phyloP scores from a whole-genome alignment of 352 stramenopile species.

The Globisporangium irregulare region DNA sequence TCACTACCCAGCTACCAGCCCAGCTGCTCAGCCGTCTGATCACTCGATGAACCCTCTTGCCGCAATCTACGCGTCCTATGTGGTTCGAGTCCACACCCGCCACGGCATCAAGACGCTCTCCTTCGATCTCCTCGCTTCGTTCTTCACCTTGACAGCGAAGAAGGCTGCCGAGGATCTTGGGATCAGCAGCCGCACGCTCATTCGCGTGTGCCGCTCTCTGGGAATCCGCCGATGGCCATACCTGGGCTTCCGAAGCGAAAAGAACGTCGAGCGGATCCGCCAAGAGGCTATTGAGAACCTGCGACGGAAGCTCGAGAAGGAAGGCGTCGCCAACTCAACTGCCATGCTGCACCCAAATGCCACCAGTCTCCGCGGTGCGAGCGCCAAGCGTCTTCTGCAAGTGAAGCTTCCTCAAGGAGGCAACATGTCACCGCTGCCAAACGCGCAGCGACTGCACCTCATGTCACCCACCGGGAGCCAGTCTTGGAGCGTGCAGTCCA shows the following conservation, averaged over 20 bases:
- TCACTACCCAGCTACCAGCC: neutral
- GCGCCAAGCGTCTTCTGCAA: conserved; percentile 69
- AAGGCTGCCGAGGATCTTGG: conserved; percentile 72
- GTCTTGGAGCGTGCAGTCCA: conserved; percentile 12
- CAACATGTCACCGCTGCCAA: conserved; percentile 16
- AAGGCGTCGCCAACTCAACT: conserved; percentile 32
- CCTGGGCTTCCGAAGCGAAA: conserved; percentile 76
- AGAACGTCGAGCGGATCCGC: conserved; percentile 76
- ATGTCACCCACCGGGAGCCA: conserved; percentile 11
- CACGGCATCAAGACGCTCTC: conserved; percentile 79
- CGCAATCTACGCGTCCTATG: conserved; percentile 49
- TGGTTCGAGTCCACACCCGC: conserved; percentile 58
- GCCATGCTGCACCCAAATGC: conserved; percentile 39
- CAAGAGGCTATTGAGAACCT: conserved; percentile 77
- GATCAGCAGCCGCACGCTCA: conserved; percentile 77
- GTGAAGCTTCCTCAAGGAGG: conserved; percentile 45
- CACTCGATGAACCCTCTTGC: conserved; percentile 20
- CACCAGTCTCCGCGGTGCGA: conserved; percentile 57
- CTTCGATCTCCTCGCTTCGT: conserved; percentile 60
- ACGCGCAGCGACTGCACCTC: no score
- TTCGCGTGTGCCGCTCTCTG: conserved; percentile 70
- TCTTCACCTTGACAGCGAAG: conserved; percentile 76
- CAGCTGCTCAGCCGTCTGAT: neutral
- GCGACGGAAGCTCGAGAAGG: conserved; percentile 63
- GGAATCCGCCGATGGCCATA: conserved; percentile 78